These are phyloP conservation scores for Fusarium anthophilum DNA, from an alignment of 2,329 filamentous ascomycete genomes.

Conservation along the genomic window DNA sequence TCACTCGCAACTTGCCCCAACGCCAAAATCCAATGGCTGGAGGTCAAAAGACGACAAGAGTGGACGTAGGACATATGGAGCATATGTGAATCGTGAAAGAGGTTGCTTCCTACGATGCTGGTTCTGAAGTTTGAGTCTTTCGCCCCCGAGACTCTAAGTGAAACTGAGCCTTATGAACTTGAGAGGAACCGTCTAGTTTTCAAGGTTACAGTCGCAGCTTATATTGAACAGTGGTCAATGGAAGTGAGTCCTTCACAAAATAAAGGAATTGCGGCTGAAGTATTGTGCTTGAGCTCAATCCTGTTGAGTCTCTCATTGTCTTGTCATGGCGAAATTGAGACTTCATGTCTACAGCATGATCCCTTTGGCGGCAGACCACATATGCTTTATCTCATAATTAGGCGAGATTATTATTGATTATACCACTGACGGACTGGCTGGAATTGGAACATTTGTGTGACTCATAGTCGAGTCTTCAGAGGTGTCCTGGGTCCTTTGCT, in stretches of 20 bases:
- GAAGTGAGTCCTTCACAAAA: background rate
- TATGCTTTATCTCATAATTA: background rate
- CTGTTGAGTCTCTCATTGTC: background rate
- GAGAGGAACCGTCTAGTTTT: background rate
- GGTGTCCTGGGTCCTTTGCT: background rate
- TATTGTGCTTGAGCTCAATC: background rate
- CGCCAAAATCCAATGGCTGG: background rate
- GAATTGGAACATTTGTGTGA: background rate
- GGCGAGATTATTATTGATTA: background rate
- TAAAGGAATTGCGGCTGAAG: background rate
- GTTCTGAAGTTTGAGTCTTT: background rate
- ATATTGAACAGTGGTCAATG: background rate
- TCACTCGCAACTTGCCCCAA: background rate
- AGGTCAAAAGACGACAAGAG: too few relatives aligned
- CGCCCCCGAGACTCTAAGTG: background rate
- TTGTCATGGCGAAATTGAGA: background rate
- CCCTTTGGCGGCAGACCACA: background rate
- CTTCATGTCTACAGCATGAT: background rate
- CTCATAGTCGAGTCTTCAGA: background rate
- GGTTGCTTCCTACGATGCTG: background rate
- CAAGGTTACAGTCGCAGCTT: background rate
- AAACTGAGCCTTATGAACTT: background rate
- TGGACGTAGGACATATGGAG: too few relatives aligned
- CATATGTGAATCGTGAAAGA: background rate
- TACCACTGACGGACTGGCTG: background rate